phyloP scores from a whole-genome alignment of 2,329 filamentous ascomycete species.

The Fusarium sp. region DNA sequence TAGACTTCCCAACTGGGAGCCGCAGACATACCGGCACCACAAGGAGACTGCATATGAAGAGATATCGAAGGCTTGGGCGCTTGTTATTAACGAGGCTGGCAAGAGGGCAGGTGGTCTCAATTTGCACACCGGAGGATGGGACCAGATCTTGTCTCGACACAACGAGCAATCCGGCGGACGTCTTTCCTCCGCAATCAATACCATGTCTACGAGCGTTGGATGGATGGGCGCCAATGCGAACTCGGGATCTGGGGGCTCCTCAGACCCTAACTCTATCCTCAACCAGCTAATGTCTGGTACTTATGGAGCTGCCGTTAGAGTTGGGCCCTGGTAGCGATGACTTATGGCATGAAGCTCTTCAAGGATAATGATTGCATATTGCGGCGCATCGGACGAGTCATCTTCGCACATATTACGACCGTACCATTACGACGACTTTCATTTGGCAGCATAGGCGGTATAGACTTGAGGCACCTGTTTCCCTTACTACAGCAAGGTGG shows the following conservation, averaged over 20 bases:
- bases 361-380: conserved; percentile 45
- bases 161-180: conserved; percentile 88
- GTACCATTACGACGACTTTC: conserved; percentile 52
- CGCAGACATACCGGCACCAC: conserved; percentile 87
- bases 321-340: conserved; percentile 70
- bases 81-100: conserved; percentile 90
- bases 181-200: conserved; percentile 82
- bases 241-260: conserved; percentile 38
- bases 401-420: conserved; percentile 52
- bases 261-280: conserved; percentile 69
- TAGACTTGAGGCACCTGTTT: conserved; percentile 53
- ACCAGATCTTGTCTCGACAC: conserved; percentile 87
- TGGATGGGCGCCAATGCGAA: conserved; percentile 74
- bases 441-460: conserved; percentile 54
- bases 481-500: conserved; percentile 49
- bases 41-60: conserved; percentile 98
- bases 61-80: conserved; percentile 90
- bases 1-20: conserved; percentile 90
- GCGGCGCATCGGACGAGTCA: conserved; percentile 43
- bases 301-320: conserved; percentile 71
- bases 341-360: conserved; percentile 6
- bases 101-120: conserved; percentile 93
- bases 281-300: conserved; percentile 73
- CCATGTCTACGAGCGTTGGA: conserved; percentile 79
- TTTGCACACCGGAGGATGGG: conserved; percentile 91